Base-by-base conservation (phyloP, 73 alveolate species). In the Paramecium sonneborni region DNA sequence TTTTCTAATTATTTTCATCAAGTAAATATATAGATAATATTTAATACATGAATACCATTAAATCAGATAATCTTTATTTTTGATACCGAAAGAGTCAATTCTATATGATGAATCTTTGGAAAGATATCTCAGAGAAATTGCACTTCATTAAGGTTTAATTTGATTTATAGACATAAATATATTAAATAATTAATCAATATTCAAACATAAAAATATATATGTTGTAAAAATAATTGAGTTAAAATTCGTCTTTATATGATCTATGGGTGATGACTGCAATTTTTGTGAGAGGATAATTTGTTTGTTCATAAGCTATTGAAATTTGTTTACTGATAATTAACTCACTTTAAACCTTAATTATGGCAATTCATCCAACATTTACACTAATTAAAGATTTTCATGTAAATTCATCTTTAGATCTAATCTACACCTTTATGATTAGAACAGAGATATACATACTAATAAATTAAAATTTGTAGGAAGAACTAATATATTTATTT, bases 21-120 rank as follows among this genome's bases (percentile, higher is more conserved):
- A 30, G 37, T 23, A n/a, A 28, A 20, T 28, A 35, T n/a, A 35
- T 15, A 35, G 86, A 72, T 28, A 72, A 32, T 38, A 72, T 72
- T 37, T 72, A 72, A 72, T 35, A 34, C 30, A 72, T 34, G 28
- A 72, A 72, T 72, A 35, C 44, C 57, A 72, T 18, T 34, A 34
- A 35, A 18, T 37, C 21, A 72, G 67, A 37, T 28, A 34, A 21
- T 35, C 32, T n/a, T 14, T 34, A 72, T 35, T 28, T 72, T 72
- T 72, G 34, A 34, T 72, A 21, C 58, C 58, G 7, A 72, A 35
- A 35, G 57, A 72, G 37, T 35, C 86, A 34, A 35, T 34, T 28
- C 34, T 72, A 35, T 15, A 72, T 37, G 86, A 72, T n/a, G 57
- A 72, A 35, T 34, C 86, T 34, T 34, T 72, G 34, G 86, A 72